Percentiles rank a stretch among this genome's conserved stretches.
Conservation (phyloP, 305 asterid species). For the Rubia balearica region DNA sequence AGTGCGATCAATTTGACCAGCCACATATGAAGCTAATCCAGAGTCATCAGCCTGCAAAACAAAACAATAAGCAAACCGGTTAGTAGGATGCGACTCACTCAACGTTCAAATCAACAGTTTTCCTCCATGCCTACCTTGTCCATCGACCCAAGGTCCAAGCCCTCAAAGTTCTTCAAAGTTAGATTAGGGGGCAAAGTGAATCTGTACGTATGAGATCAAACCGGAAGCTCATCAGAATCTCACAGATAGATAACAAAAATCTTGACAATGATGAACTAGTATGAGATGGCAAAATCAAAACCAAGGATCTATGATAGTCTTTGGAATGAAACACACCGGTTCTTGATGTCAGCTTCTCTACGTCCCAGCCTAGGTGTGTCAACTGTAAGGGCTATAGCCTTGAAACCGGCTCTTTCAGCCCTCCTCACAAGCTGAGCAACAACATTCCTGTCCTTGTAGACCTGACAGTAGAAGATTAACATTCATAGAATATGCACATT, state of each 20-base stretch:
- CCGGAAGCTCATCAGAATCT: conserved; percentile 5
- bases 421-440: conserved; percentile 90
- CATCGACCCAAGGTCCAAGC: conserved; percentile 83
- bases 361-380: conserved; percentile 93
- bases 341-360: conserved; percentile 87
- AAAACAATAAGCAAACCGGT: conserved; percentile 13
- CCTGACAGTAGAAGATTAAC: conserved; percentile 37
- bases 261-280: neutral
- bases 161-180: conserved; percentile 84
- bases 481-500: neutral
- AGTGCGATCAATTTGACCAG: conserved; percentile 88
- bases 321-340: conserved; percentile 39
- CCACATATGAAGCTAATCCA: conserved; percentile 86
- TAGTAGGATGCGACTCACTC: neutral
- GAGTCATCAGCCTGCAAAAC: conserved; percentile 60
- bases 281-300: neutral
- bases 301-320: neutral
- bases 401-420: conserved; percentile 94
- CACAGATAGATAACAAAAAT: neutral
- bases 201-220: conserved; percentile 28
- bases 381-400: conserved; percentile 94
- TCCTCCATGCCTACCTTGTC: conserved; percentile 41
- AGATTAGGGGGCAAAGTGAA: conserved; percentile 69
- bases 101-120: neutral
- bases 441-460: conserved; percentile 82